Evolutionary conservation across 129 eudicot species (phyloP).

Genomic region (Solidago caesia): DNA sequence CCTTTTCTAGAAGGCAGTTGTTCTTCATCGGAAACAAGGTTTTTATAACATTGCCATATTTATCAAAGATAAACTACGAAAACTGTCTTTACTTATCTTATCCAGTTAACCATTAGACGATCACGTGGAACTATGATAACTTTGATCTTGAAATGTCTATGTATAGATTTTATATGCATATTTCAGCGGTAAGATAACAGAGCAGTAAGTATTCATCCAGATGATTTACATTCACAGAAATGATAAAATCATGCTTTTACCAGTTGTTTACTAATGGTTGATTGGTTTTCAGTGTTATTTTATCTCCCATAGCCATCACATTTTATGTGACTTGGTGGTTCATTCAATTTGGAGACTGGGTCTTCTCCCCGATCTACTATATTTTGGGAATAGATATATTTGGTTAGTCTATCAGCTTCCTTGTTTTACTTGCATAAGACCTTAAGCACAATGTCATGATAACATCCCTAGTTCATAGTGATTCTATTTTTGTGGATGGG

Average conservation of each 20-base stretch:
- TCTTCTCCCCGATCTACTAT: background rate
- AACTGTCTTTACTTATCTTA: background rate
- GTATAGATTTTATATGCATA: slow-evolving; percentile 12
- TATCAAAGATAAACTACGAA: background rate
- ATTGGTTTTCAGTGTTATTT: slow-evolving; percentile 13
- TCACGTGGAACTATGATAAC: background rate
- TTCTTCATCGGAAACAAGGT: slow-evolving; percentile 5
- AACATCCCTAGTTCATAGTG: background rate
- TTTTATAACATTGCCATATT: slow-evolving; percentile 1
- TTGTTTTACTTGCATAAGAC: background rate
- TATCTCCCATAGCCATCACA: slow-evolving; percentile 16
- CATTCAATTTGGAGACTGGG: slow-evolving; percentile 11
- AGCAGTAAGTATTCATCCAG: background rate
- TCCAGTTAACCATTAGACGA: background rate
- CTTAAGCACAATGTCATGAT: background rate
- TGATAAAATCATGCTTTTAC: slow-evolving; percentile 7
- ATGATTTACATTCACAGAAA: slow-evolving; percentile 14
- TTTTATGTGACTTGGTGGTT: slow-evolving; percentile 15
- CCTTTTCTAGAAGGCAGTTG: slow-evolving; percentile 3
- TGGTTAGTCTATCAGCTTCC: background rate
- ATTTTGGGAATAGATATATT: slow-evolving; percentile 3
- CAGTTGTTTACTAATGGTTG: slow-evolving; percentile 13
- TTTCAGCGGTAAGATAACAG: background rate
- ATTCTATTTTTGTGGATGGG: background rate
- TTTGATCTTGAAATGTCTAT: slow-evolving; percentile 12